A percentile compares a stretch with the other conserved stretches of the same genome.
phyloP scores from a whole-genome alignment of 176 grass and related monocot species.

The Cenchrus americanus region DNA sequence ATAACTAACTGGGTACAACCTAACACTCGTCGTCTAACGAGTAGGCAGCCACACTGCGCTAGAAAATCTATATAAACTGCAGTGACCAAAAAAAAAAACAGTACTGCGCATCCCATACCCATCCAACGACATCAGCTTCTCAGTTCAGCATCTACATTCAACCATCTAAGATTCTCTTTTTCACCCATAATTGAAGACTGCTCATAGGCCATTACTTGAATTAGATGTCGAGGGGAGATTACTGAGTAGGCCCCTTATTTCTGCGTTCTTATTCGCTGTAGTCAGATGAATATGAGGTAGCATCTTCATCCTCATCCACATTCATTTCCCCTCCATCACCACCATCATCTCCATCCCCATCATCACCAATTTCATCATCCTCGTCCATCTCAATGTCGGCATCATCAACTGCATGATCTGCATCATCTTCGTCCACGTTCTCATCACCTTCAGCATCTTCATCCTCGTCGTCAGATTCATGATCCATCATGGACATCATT shows the following conservation, averaged over 20 bases:
- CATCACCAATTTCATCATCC: slow-evolving; percentile 53
- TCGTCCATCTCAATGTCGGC: slow-evolving; percentile 57
- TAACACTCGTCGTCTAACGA: slow-evolving; percentile 12
- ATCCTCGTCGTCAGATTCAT: slow-evolving; percentile 62
- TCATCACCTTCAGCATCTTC: slow-evolving; percentile 62
- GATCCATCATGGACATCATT: slow-evolving; percentile 39
- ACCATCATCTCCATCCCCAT: slow-evolving; percentile 49
- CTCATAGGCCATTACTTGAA: background rate
- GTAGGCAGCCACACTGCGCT: background rate
- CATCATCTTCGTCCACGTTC: slow-evolving; percentile 55
- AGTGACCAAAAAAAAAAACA: background rate
- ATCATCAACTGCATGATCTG: slow-evolving; percentile 44
- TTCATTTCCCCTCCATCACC: slow-evolving; percentile 40
- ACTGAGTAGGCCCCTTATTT: background rate
- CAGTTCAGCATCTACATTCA: background rate
- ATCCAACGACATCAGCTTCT: slow-evolving; percentile 12
- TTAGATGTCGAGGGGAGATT: background rate
- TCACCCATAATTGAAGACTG: background rate
- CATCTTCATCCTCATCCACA: slow-evolving; percentile 57
- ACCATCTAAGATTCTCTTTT: background rate
- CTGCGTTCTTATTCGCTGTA: slow-evolving; percentile 61
- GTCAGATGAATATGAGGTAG: slow-evolving; percentile 77
- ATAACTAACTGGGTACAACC: slow-evolving; percentile 36
- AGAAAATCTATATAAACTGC: slow-evolving; percentile 35
- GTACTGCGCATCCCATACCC: background rate